phyloP scores from a whole-genome alignment of 768 basidiomycete species.

The Tubosaeta sp. region DNA sequence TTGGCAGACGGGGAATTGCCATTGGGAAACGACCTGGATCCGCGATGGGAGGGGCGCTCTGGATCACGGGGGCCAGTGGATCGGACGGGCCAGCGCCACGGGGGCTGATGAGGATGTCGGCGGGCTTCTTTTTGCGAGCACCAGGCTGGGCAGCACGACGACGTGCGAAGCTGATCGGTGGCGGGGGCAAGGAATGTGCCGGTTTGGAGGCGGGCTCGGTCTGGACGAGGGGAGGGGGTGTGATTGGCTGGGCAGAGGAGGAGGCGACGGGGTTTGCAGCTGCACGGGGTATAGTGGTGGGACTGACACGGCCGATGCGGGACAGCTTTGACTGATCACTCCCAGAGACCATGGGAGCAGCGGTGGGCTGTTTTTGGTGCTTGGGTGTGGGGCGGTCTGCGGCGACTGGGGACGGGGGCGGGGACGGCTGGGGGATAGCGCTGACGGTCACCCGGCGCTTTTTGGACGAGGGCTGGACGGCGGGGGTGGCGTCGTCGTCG shows the following conservation, averaged over 20 bases:
- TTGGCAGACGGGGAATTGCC: conserved; percentile 63
- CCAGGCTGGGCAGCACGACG: conserved; percentile 66
- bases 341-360: conserved; percentile 6
- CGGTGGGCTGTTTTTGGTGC: conserved; percentile 67
- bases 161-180: conserved; percentile 73
- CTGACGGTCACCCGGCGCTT: conserved; percentile 70
- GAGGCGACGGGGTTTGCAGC: conserved; percentile 19
- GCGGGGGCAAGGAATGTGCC: conserved; percentile 52
- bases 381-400: conserved; percentile 64
- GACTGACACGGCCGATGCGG: conserved; percentile 37
- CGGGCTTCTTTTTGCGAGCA: conserved; percentile 64
- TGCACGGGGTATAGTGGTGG: conserved; percentile 28
- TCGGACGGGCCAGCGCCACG: conserved; percentile 50
- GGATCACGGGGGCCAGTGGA: conserved; percentile 62
- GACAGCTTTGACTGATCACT: conserved; percentile 27
- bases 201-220: conserved; percentile 20
- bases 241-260: neutral
- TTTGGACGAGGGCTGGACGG: conserved; percentile 44
- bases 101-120: conserved; percentile 75
- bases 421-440: conserved; percentile 63
- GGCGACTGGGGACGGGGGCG: conserved; percentile 58
- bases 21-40: conserved; percentile 50
- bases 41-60: conserved; percentile 67
- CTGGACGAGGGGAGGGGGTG: neutral
- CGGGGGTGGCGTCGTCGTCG: conserved; percentile 36